Evolutionary conservation across 1,284 basidiomycete genomes (phyloP).

Genomic region (Boletus chippewaensis): DNA sequence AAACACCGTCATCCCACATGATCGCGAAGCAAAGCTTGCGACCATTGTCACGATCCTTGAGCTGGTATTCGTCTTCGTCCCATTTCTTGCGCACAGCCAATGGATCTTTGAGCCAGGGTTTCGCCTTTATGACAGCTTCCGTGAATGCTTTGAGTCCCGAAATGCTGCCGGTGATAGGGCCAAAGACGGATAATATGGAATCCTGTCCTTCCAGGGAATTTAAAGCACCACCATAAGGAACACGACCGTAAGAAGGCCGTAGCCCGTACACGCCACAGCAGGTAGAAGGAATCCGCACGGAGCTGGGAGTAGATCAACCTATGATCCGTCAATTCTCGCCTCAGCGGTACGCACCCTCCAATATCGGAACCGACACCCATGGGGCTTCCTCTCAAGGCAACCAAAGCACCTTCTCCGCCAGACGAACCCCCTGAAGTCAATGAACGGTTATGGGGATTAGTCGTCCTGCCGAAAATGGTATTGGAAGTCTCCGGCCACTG

Average conservation of each 20-base stretch:
- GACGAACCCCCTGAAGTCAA: constrained; percentile 54
- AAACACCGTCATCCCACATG: constrained; percentile 55
- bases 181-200: constrained; percentile 63
- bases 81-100: constrained; percentile 56
- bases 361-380: constrained; percentile 68
- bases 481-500: constrained; percentile 62
- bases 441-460: constrained; percentile 53
- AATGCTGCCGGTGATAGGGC: constrained; percentile 58
- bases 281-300: constrained; percentile 62
- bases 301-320: constrained; percentile 33
- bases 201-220: constrained; percentile 68
- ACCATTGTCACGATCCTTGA: constrained; percentile 53
- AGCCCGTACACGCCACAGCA: constrained; percentile 66
- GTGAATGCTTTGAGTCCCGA: constrained; percentile 58
- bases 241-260: constrained; percentile 62
- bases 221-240: constrained; percentile 61
- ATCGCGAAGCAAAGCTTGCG: constrained; percentile 55
- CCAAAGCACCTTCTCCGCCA: constrained; percentile 61
- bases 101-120: constrained; percentile 70
- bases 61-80: constrained; percentile 53
- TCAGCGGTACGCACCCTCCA: constrained; percentile 42
- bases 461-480: constrained; percentile 61
- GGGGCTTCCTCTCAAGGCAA: constrained; percentile 50
- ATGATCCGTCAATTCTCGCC: not conserved
- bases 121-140: constrained; percentile 47